A percentile compares a stretch with the other conserved stretches of the same genome.
These are phyloP conservation scores for Ophiostoma tasmaniense DNA, from an alignment of 2,329 filamentous ascomycete genomes.

Conservation along the genomic window DNA sequence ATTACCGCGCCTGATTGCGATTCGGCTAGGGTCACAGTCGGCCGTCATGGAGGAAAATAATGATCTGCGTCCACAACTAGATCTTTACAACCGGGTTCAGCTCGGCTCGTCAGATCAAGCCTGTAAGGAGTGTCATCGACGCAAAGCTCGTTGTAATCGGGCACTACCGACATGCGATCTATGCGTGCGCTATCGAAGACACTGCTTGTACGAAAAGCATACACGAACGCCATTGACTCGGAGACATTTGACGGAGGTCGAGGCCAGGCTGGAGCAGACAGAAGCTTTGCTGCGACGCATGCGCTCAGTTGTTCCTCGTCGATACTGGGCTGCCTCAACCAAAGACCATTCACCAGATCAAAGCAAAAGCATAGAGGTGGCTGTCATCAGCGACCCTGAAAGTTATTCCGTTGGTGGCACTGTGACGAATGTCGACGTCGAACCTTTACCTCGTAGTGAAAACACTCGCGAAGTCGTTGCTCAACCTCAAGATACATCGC, in stretches of 20 bases:
- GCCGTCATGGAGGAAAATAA: background rate
- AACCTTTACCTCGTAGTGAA: background rate
- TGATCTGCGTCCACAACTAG: background rate
- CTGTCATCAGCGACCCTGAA: background rate
- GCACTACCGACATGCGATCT: slow-evolving; percentile 32
- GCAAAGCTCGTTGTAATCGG: slow-evolving; percentile 34
- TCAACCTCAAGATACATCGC: background rate
- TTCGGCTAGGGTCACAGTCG: background rate
- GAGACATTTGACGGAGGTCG: slow-evolving; percentile 35
- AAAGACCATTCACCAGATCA: background rate
- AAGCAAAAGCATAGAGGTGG: background rate
- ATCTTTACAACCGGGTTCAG: background rate
- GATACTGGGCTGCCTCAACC: background rate
- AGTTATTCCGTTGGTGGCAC: background rate
- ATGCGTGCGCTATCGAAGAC: slow-evolving; percentile 23
- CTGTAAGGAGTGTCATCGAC: slow-evolving; percentile 34
- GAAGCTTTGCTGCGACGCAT: slow-evolving; percentile 1
- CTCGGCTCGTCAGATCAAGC: slow-evolving; percentile 26
- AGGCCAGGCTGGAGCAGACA: background rate
- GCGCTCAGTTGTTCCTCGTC: background rate
- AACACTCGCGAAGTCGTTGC: too few species aligned
- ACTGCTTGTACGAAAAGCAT: slow-evolving; percentile 42
- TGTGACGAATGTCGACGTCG: background rate
- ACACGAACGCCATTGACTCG: slow-evolving; percentile 40
- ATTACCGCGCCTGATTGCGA: background rate